These are phyloP conservation scores for Saccharomycodes ludwigii DNA, from an alignment of 805 yeast species.

Conservation along the genomic window DNA sequence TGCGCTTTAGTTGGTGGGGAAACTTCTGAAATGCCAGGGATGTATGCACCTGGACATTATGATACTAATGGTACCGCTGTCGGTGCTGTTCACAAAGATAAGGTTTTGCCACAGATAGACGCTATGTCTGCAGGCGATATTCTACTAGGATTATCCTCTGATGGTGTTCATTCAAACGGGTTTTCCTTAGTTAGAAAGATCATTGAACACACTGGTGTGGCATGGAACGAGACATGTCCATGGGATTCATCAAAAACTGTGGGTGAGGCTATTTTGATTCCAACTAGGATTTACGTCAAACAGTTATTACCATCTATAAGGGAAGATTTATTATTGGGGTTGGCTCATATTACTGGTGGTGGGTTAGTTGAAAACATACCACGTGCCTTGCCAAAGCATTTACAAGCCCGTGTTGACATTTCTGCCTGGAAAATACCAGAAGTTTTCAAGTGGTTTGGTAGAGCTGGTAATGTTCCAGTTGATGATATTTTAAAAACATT, in stretches of 20 bases:
- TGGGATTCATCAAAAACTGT: conserved; percentile 63
- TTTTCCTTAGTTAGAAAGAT: conserved; percentile 89
- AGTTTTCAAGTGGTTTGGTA: conserved; percentile 90
- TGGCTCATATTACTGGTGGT: conserved; percentile 98
- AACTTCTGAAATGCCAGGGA: conserved; percentile 99
- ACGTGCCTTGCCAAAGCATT: conserved; percentile 71
- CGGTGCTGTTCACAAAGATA: conserved; percentile 78
- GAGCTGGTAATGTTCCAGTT: conserved; percentile 80
- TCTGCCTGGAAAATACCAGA: conserved; percentile 73
- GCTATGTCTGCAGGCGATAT: conserved; percentile 72
- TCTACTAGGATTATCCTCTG: conserved; percentile 75
- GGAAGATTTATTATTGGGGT: conserved; percentile 61
- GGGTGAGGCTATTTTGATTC: conserved; percentile 78
- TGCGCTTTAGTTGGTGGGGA: conserved; percentile 99
- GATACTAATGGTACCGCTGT: conserved; percentile 98
- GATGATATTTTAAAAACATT: conserved; percentile 80
- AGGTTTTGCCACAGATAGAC: conserved; percentile 59
- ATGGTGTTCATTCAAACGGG: conserved; percentile 95
- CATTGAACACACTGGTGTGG: conserved; percentile 60
- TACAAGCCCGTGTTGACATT: conserved; percentile 75
- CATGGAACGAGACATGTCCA: conserved; percentile 71
- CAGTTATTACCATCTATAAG: conserved; percentile 67
- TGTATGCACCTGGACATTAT: conserved; percentile 89
- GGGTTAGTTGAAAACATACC: conserved; percentile 95
- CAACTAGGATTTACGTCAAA: conserved; percentile 91